These are phyloP conservation scores for Chrysosporium keratinophilum DNA, from an alignment of 2,329 filamentous ascomycete species.

Conservation along the genomic window DNA sequence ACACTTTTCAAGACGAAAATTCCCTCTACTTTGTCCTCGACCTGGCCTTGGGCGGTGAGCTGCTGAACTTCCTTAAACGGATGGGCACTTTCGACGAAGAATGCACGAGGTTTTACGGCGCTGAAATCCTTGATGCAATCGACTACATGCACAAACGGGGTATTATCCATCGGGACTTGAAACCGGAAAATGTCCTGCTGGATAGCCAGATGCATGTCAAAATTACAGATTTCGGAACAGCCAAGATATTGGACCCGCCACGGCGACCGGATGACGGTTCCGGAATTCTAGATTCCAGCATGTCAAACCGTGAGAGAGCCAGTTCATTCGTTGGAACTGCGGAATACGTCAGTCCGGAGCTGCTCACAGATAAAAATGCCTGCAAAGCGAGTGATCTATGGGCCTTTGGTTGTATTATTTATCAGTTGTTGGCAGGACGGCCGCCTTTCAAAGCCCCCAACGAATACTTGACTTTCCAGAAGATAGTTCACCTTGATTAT, in stretches of 20 bases:
- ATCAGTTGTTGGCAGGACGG: conserved; percentile 87
- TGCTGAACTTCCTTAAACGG: conserved; percentile 86
- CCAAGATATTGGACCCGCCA: conserved; percentile 66
- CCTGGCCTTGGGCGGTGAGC: conserved; percentile 80
- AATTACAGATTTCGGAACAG: conserved; percentile 96
- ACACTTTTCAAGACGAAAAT: conserved; percentile 94
- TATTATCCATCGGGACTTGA: conserved; percentile 91
- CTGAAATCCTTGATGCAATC: conserved; percentile 90
- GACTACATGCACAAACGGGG: conserved; percentile 96
- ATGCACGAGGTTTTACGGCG: conserved; percentile 86
- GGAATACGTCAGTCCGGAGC: conserved; percentile 93
- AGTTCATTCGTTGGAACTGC: conserved; percentile 96
- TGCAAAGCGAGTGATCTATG: conserved; percentile 97
- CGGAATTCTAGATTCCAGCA: conserved; percentile 44
- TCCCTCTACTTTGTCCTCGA: conserved; percentile 96
- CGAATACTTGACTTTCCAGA: conserved; percentile 96
- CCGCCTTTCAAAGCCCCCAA: conserved; percentile 94
- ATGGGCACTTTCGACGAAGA: conserved; percentile 91
- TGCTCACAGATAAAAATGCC: conserved; percentile 92
- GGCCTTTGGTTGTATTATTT: conserved; percentile 97
- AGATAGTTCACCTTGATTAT: conserved; percentile 90
- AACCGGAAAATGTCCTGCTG: conserved; percentile 91
- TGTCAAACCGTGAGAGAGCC: conserved; percentile 59
- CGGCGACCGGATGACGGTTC: conserved; percentile 36
- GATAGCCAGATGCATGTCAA: conserved; percentile 97